These are phyloP conservation scores for Manihot esculenta DNA, from an alignment of 441 rosid species.

Conservation along the genomic window DNA sequence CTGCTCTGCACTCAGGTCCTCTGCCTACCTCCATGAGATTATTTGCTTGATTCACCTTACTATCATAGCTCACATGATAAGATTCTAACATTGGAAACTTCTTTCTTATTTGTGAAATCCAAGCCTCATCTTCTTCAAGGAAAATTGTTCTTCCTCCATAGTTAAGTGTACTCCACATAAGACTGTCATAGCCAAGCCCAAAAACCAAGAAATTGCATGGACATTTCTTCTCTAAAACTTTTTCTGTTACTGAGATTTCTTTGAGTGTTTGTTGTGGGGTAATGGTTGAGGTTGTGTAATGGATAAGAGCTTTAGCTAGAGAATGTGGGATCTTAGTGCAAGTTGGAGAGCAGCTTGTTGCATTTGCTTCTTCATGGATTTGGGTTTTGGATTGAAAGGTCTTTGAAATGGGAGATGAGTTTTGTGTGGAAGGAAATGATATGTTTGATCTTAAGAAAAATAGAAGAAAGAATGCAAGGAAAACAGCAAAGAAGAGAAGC, in stretches of 20 bases:
- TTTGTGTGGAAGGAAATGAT: constrained; percentile 42
- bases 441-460: constrained; percentile 59
- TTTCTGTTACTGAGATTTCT: constrained; percentile 63
- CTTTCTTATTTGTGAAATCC: constrained; percentile 73
- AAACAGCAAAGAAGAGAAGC: constrained; percentile 55
- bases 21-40: constrained; percentile 69
- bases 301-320: constrained; percentile 65
- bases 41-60: constrained; percentile 73
- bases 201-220: constrained; percentile 93
- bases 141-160: constrained; percentile 84
- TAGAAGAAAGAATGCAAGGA: constrained; percentile 55
- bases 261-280: constrained; percentile 77
- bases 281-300: constrained; percentile 71
- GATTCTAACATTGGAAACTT: constrained; percentile 75
- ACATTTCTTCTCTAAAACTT: constrained; percentile 58
- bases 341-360: constrained; percentile 38
- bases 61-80: constrained; percentile 69
- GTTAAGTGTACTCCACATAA: constrained; percentile 91
- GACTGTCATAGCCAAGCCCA: constrained; percentile 88
- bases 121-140: constrained; percentile 78
- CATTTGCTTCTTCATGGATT: constrained; percentile 5
- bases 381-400: constrained; percentile 15
- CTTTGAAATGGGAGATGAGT: constrained; percentile 20
- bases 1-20: constrained; percentile 75
- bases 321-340: constrained; percentile 62